These are phyloP conservation scores for Scutellaria barbata DNA, from an alignment of 257 asterid species.

Conservation along the genomic window DNA sequence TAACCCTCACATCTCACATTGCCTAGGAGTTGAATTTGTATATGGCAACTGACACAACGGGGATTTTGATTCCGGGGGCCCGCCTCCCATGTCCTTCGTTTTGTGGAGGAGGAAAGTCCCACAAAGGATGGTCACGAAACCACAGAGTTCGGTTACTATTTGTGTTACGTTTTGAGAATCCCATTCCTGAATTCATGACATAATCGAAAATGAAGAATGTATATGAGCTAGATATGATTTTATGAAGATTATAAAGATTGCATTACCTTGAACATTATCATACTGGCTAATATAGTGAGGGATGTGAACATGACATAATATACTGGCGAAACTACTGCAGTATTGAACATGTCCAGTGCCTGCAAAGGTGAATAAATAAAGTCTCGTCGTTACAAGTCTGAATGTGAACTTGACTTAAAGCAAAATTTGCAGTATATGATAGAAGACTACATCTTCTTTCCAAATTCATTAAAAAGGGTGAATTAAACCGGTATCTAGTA, in stretches of 20 bases:
- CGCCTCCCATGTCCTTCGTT: slow-evolving; percentile 78
- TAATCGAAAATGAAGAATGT: not conserved
- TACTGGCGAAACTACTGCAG: slow-evolving; percentile 79
- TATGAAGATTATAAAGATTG: not conserved
- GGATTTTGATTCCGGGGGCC: slow-evolving; percentile 23
- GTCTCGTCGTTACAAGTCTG: too few species aligned
- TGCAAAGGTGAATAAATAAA: slow-evolving; percentile 34
- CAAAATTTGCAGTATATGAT: too few species aligned
- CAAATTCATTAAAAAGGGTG: not conserved
- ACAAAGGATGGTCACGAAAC: slow-evolving; percentile 69
- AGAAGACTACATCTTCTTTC: too few species aligned
- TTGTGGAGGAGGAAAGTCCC: slow-evolving; percentile 88
- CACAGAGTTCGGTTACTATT: slow-evolving; percentile 66
- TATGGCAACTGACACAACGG: slow-evolving; percentile 29
- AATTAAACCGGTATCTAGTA: not conserved
- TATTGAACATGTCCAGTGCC: slow-evolving; percentile 78
- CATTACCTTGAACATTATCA: slow-evolving; percentile 75
- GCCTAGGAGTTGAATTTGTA: slow-evolving; percentile 28
- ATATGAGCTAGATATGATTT: not conserved
- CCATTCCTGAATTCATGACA: slow-evolving; percentile 58
- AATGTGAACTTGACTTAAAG: too few species aligned
- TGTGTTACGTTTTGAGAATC: slow-evolving; percentile 53
- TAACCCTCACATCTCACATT: not conserved
- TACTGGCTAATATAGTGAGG: slow-evolving; percentile 71
- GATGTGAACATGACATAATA: slow-evolving; percentile 83